These are phyloP conservation scores for Hyaloraphidium curvatum DNA, from an alignment of 192 early-diverging fungal species.

Conservation along the genomic window DNA sequence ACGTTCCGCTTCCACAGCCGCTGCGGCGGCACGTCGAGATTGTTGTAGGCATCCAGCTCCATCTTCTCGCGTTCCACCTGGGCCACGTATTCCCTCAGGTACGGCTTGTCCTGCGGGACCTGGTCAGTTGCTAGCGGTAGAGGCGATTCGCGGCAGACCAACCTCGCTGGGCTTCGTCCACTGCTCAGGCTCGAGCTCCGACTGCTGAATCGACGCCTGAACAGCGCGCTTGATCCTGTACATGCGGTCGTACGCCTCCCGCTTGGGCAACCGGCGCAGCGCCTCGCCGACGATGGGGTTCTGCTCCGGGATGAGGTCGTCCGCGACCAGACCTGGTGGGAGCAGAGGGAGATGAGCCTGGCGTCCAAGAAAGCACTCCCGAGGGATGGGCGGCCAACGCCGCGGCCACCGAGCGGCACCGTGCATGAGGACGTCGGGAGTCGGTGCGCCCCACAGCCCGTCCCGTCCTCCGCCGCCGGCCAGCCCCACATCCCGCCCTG, in stretches of 20 bases:
- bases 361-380: no score
- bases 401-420: no score
- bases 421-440: no score
- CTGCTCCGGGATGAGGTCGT: conserved; percentile 81
- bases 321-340: conserved; percentile 78
- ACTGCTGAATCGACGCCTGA: conserved; percentile 52
- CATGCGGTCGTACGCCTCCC: conserved; percentile 46
- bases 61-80: conserved; percentile 52
- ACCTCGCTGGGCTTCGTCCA: conserved; percentile 62
- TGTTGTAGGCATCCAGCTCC: not conserved
- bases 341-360: no score
- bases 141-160: not conserved
- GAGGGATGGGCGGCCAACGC: no score
- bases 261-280: conserved; percentile 47
- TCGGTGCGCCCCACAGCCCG: no score
- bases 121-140: not conserved
- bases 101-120: conserved; percentile 45
- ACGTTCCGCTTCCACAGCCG: not conserved
- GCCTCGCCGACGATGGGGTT: conserved; percentile 63
- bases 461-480: no score
- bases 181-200: conserved; percentile 38
- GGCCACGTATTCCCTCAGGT: conserved; percentile 62
- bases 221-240: conserved; percentile 65
- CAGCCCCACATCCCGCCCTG: no score
- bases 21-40: not conserved